Evolutionary conservation across 2,329 filamentous ascomycete species (phyloP), one percentile per base, ranked within the genome.

Genomic region (Trichoderma cornu-damae): DNA sequence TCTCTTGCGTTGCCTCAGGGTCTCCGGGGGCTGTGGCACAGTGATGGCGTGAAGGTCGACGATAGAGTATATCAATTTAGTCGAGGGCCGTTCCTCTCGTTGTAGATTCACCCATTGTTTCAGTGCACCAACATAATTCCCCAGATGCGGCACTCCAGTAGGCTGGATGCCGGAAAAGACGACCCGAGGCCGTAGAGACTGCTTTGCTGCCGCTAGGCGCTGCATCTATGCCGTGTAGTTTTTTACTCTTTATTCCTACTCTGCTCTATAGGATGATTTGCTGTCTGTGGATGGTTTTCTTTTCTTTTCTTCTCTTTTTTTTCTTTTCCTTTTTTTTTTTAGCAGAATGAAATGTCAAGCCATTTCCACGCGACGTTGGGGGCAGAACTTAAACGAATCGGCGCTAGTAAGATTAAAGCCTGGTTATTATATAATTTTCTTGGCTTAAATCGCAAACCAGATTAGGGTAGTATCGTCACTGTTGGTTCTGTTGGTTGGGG

Each of bases 131-230:
- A 96, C 81, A 72, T 96, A 99, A 74, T 99, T 99, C 56, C 94
- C 94, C 28, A 99, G 76, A 71, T 99, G 94, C 12, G 94, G 94
- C 22, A 95, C 81, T 34, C 93, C 94, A 0, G 94, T 99, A 16
- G 94, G 94, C 72, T 99, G 94, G 65, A 99, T 99, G 53, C 92
- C 94, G 3, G 94, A 97, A 77, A 99, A 96, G 66, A 97, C 83
- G 59, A 87, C 78, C 56, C 78, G 28, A 60, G 62, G 59, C 42
- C 48, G 48, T 43, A 60, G 16, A 47, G 44, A 12, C 6, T 14
- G 35, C 18, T 40, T 48, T 56, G 53, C 35, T 38, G n/a, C 53
- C 5, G 34, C 16, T 12, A 55, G 42, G 18, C 34, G 53, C 22
- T 38, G 44, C 53, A 56, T 56, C 34, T 24, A 49, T 56, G 16